Base-by-base conservation (phyloP, 106 monocot genomes). In the Dioscorea zingiberensis region DNA sequence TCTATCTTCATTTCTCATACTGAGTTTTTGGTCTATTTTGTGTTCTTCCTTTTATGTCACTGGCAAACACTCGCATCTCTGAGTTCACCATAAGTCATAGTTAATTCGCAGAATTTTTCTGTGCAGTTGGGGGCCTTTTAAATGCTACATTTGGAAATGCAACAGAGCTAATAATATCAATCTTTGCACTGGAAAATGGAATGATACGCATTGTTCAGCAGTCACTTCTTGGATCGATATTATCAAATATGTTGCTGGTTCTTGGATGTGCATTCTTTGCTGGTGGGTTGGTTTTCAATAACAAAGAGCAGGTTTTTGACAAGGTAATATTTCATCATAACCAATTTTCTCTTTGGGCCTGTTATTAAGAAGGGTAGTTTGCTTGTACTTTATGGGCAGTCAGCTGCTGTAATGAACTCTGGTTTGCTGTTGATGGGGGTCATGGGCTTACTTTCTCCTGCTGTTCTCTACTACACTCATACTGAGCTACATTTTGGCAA, bases 111-210 rank as follows among this genome's bases (percentile, higher is more conserved):
- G 6, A 58, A 10, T 58, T n/a, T 44, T 32, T 15, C 24, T 16
- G 47, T 79, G 71, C 74, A 93, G 87, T 85, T 68, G 92, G 92
- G 22, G 85, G 84, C 10, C 85, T 87, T 48, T 60, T 87, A 30
- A 93, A 93, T 72, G 87, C 87, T 27, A 85, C 84, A 11, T 93
- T 93, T 63, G 87, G 92, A 54, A 93, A 93, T 68, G 87, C 82
- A 26, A 93, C 92, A 12, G 92, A 93, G 58, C 26, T 93, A 75
- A 88, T 88, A 38, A 93, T 93, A 77, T 87, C 92, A 44, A 73
- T 93, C 6, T 82, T 69, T 56, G 92, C 92, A 21, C 45, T 93
- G 45, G 82, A 75, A 59, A 69, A 44, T 47, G 85, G 87, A 38
- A 93, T 79, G 84, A 49, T 87, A 16, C 79, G 85, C 4, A 79